Base-by-base conservation (phyloP, 2,329 filamentous ascomycete species). In the Penicillium sp. region DNA sequence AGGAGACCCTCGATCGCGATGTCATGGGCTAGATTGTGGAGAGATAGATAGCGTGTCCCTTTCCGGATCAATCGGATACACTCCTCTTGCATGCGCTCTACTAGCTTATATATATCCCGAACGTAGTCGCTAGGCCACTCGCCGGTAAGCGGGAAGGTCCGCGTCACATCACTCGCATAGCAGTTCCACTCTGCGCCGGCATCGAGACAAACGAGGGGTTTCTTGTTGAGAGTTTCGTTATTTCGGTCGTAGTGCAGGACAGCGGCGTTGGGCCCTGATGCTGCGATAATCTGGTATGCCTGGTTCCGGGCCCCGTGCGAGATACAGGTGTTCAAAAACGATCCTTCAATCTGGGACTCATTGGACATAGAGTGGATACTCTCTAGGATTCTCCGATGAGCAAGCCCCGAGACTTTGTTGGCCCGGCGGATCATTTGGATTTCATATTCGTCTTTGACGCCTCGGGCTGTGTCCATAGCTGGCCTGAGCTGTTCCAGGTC, bases 201-300 rank as follows among this genome's bases (percentile, higher is more conserved):
- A 69, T 97, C 93, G 20, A 97, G 77, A 55, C 96, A 82, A 50
- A 97, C 76, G 66, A 95, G 88, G 53, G 90, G 84, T 76, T 93
- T 92, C 42, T 85, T 85, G 1, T 77, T 75, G 35, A 93, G 76
- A 0, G 86, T 81, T 67, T 87, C 81, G 62, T 92, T 81, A 72
- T 96, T 96, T 68, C 88, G 84, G 24, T 91, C 85, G 66, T 97
- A 97, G 76, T 97, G 93, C 34, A 97, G 81, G 1, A 90, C 94
- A 5, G 92, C 90, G 0, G 89, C 92, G 16, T 89, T 87, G 5
- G 85, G 82, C 11, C 93, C 93, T 34, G 85, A 84, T 0, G 91
- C 93, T 18, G 94, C 86, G 67, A 97, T 97, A 58, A 88, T 87
- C 63, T 89, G 85, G 74, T 97, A 97, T 1, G 93, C 88, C 79